A percentile compares a stretch with the other conserved stretches of the same genome.
Evolutionary conservation across 2,329 filamentous ascomycete genomes (phyloP).

Genomic region (Ascochyta fabae): DNA sequence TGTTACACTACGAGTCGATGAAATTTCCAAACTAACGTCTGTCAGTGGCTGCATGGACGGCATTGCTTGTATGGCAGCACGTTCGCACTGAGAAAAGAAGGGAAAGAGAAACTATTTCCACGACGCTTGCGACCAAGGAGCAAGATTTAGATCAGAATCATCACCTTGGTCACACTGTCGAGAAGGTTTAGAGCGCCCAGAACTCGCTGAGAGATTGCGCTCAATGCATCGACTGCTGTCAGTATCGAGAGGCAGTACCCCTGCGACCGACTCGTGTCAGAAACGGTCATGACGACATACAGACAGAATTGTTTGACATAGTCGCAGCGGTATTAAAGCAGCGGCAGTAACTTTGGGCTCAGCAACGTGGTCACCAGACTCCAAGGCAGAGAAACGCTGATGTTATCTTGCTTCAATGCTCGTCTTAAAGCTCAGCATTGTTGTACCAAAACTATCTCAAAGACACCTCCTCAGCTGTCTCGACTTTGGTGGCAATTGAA

Average conservation of each 20-base stretch:
- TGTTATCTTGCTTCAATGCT: neutral
- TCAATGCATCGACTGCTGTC: neutral
- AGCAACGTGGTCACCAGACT: too few species aligned
- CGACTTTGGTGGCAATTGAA: slow-evolving; percentile 11
- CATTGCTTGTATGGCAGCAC: slow-evolving; percentile 57
- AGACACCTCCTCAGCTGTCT: too few species aligned
- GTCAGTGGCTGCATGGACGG: slow-evolving; percentile 64
- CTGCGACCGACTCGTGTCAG: slow-evolving; percentile 1
- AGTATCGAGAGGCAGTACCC: neutral
- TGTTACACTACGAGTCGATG: neutral
- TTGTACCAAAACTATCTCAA: neutral
- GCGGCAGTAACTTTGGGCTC: neutral
- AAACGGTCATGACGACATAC: neutral
- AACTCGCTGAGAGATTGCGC: neutral
- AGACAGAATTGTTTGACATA: neutral
- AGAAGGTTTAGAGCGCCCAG: slow-evolving; percentile 15
- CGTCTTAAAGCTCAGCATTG: neutral
- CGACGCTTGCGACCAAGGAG: slow-evolving; percentile 11
- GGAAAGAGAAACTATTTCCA: slow-evolving; percentile 16
- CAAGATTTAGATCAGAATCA: slow-evolving; percentile 15
- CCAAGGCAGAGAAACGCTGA: neutral
- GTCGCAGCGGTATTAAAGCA: slow-evolving; percentile 1
- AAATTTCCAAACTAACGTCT: slow-evolving; percentile 1
- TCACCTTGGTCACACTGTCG: slow-evolving; percentile 6
- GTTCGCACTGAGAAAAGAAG: slow-evolving; percentile 48